Base-by-base conservation (phyloP, 306 rosid species). In the Acacia melanoxylon region DNA sequence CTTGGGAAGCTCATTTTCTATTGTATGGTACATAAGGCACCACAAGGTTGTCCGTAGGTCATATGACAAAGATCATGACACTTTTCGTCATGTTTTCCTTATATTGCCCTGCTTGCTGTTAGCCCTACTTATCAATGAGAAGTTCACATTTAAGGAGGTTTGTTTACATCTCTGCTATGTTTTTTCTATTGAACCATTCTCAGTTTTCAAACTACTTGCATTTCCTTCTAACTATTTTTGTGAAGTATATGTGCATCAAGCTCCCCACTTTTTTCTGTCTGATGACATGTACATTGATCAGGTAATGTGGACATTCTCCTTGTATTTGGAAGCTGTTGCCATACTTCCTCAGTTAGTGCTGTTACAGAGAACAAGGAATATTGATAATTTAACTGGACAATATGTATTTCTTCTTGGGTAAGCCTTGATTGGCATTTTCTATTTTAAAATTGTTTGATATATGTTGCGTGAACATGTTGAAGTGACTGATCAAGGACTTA, bases 351-450 rank as follows among this genome's bases (percentile, higher is more conserved):
- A 92, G 82, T 83, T 94, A 67, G 91, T 94, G 72, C 85, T 94
- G 74, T 82, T 94, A 78, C 97, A 94, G 81, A 89, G 95, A 85
- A 94, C 98, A 8, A 88, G 97, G 86, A 94, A 94, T 84, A 94
- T 94, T 86, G 98, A 94, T 86, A 94, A 92, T 85, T 88, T 94
- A 84, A 94, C 98, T 0, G 98, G 98, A 80, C 92, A 94, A 92
- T 94, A 94, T 70, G 89, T 94, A 66, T 77, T 94, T 83, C 95
- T 92, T 44, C 97, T 94, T 29, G 98, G 97, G 98, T 94, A 90
- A 87, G 89, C 72, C 72, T 44, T 45, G 71, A 37, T 73, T 71
- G 35, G 59, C 66, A 77, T 66, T 75, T 76, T 80, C 61, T 19
- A 12, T 61, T 42, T 58, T 77, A 49, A 54, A 80, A 29, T 24